These are phyloP conservation scores for Limnanthes douglasii DNA, from an alignment of 345 rosid species.

Conservation along the genomic window DNA sequence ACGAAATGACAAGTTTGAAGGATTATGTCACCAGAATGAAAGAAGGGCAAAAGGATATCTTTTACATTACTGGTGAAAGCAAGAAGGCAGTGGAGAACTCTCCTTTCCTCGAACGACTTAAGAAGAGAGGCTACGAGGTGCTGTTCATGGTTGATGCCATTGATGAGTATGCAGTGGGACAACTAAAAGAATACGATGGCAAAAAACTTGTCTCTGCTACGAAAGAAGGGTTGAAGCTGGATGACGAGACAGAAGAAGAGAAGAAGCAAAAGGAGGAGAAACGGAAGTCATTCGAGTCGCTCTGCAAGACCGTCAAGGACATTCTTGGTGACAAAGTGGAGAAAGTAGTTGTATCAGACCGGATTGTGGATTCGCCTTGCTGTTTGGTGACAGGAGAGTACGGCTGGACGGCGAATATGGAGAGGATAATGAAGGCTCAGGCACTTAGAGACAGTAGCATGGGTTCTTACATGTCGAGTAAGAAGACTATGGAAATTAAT, in stretches of 20 bases:
- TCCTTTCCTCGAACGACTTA: conserved; percentile 71
- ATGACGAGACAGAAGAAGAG: conserved; percentile 76
- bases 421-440: conserved; percentile 86
- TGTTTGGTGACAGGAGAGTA: conserved; percentile 84
- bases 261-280: conserved; percentile 67
- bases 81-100: conserved; percentile 88
- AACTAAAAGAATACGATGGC: conserved; percentile 66
- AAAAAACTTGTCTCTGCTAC: conserved; percentile 84
- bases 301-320: conserved; percentile 78
- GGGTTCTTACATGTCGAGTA: conserved; percentile 87
- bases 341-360: conserved; percentile 66
- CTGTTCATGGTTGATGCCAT: conserved; percentile 88
- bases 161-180: conserved; percentile 80
- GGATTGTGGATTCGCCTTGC: conserved; percentile 82
- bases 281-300: conserved; percentile 46
- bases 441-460: conserved; percentile 81
- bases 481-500: conserved; percentile 85
- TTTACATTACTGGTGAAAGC: conserved; percentile 68
- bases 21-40: conserved; percentile 90
- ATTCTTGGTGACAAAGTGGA: conserved; percentile 71
- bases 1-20: conserved; percentile 68
- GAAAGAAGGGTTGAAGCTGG: conserved; percentile 65
- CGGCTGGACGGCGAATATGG: conserved; percentile 92
- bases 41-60: conserved; percentile 79
- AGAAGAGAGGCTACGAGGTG: conserved; percentile 78